phyloP scores from a whole-genome alignment of 192 early-diverging fungal genomes.

The Entomortierella parvispora region DNA sequence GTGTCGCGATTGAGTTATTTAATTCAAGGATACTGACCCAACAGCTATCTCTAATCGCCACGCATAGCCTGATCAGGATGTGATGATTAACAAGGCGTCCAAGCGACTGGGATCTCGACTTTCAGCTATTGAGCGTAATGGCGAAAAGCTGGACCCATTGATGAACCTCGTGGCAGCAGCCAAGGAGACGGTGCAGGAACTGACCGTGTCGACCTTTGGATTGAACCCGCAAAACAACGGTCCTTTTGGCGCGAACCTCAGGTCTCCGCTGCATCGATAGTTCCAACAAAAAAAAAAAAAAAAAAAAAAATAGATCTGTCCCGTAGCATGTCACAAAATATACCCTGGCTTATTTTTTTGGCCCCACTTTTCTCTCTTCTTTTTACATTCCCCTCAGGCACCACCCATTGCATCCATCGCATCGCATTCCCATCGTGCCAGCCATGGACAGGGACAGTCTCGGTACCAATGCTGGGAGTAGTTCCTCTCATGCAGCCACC shows the following conservation, averaged over 20 bases:
- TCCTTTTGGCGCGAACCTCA: background rate
- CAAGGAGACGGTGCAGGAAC: constrained; percentile 15
- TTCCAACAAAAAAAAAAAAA: too few species aligned
- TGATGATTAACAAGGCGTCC: constrained; percentile 38
- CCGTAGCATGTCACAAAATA: too few species aligned
- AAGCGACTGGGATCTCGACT: constrained; percentile 36
- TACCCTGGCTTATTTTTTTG: too few species aligned
- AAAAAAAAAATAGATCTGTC: too few species aligned
- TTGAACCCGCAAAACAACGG: background rate
- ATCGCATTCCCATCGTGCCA: too few species aligned
- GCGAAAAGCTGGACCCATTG: constrained; percentile 28
- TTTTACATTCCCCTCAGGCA: too few species aligned
- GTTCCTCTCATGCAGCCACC: too few species aligned
- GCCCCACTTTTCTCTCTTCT: too few species aligned
- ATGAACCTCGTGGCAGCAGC: constrained; percentile 27
- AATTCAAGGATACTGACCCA: background rate
- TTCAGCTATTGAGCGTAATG: constrained; percentile 23
- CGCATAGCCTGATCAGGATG: constrained; percentile 41
- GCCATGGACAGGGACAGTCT: too few species aligned
- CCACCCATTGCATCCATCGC: too few species aligned
- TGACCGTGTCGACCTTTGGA: constrained; percentile 4
- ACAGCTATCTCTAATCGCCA: background rate
- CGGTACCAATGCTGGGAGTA: too few species aligned
- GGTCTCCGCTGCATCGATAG: background rate
- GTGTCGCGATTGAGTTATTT: background rate